Base-by-base conservation (phyloP, 805 yeast species). In the Sungouiozyma intestinalis region DNA sequence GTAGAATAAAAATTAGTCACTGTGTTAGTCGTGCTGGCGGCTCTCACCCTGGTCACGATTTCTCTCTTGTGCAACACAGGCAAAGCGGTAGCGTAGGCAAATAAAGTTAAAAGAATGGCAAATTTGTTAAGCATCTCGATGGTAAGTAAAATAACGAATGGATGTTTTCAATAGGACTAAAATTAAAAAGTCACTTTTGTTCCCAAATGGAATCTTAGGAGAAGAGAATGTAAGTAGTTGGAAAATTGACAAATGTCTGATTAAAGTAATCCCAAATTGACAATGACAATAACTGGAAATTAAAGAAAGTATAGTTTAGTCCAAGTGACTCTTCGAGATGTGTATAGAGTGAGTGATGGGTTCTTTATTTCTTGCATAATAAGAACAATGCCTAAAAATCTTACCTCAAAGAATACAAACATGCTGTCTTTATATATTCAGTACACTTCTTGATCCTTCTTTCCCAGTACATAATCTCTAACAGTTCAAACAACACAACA, bases 11-110 rank as follows among this genome's bases (percentile, higher is more conserved):
- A 57, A 41, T 63, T 63, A 3, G 69, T 65, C 16, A 62, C 62
- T 3, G 77, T 73, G 32, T 57, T 50, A 4, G 74, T 73, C 3
- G 80, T 68, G 7, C 58, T 64, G 15, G 82, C 81, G 16, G 81
- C 75, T 52, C 74, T 78, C 33, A 62, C 60, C 54, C 80, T 65
- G 16, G 82, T 76, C 42, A 76, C 63, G 19, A 73, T 45, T 38
- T 60, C 59, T 41, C 68, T 68, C 39, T 66, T 67, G n/a, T 61
- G 46, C 13, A 57, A 41, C 8, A 57, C 40, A 14, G 59, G 64
- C 29, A 58, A 52, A 29, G 59, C 57, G 20, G 49, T 36, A 13
- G 52, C 37, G 20, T 50, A 17, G 11, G 46, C 29, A 24, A 24
- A 7, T 24, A 24, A 24, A 24, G 29, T 24, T 24, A 24, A 24